Conservation (phyloP, 2,329 filamentous ascomycete genomes). For the Aspergillus eucalypticola region DNA sequence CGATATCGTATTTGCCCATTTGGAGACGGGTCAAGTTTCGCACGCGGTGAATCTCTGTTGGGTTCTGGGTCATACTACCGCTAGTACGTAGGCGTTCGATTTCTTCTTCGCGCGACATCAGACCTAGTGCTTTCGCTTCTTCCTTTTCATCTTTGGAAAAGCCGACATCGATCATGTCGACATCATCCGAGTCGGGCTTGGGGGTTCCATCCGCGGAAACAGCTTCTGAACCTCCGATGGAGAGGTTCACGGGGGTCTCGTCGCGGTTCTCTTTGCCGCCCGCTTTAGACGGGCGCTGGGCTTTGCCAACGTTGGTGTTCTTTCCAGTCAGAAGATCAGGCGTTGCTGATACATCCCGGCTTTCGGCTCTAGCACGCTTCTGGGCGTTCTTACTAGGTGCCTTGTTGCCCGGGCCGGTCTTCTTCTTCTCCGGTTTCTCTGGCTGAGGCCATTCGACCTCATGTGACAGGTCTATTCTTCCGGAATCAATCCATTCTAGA, state of each 20-base stretch:
- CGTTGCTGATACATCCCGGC: conserved; percentile 59
- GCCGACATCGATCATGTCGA: conserved; percentile 46
- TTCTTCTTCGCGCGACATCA: conserved; percentile 74
- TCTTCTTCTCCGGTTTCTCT: conserved; percentile 84
- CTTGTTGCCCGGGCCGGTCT: conserved; percentile 60
- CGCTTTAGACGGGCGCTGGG: conserved; percentile 55
- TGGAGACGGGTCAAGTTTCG: conserved; percentile 92
- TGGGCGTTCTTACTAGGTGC: conserved; percentile 59
- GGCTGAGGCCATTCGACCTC: conserved; percentile 97
- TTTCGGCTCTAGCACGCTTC: conserved; percentile 53
- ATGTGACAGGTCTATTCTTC: conserved; percentile 79
- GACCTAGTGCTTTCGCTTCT: conserved; percentile 38
- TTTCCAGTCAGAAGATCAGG: conserved; percentile 53
- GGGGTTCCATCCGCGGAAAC: conserved; percentile 44
- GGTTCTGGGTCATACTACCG: conserved; percentile 98
- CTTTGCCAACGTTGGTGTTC: conserved; percentile 49
- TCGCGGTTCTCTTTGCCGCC: conserved; percentile 62
- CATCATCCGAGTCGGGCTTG: conserved; percentile 41
- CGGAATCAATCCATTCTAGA: conserved; percentile 82
- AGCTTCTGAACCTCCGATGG: conserved; percentile 36
- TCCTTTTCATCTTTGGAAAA: conserved; percentile 37
- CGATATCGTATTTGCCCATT: conserved; percentile 87
- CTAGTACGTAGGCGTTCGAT: conserved; percentile 94
- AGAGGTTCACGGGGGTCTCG: conserved; percentile 36
- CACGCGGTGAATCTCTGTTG: conserved; percentile 92